Percentiles rank a stretch among this genome's conserved stretches.
These are phyloP conservation scores for Malania oleifera DNA, from an alignment of 164 flowering plant species.

Conservation along the genomic window DNA sequence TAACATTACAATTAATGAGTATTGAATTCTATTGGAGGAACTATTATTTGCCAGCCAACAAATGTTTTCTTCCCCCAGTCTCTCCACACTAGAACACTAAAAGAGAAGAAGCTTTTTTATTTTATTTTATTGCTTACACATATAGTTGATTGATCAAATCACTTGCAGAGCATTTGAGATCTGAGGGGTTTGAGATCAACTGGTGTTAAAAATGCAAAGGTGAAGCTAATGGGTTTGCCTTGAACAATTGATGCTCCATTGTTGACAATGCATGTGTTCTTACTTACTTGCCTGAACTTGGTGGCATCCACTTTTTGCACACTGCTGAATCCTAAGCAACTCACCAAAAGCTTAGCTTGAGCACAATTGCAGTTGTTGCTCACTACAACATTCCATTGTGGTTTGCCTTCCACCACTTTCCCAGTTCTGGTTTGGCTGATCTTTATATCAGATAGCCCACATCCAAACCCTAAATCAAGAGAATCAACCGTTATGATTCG, in stretches of 20 bases:
- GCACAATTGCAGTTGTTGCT: slow-evolving; percentile 19
- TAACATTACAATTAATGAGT: too few species aligned
- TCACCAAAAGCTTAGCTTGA: neutral
- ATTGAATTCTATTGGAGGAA: too few species aligned
- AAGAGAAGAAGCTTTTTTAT: too few species aligned
- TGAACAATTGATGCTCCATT: slow-evolving; percentile 8
- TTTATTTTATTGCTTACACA: too few species aligned
- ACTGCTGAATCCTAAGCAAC: slow-evolving; percentile 16
- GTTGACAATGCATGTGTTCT: slow-evolving; percentile 13
- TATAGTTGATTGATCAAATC: too few species aligned
- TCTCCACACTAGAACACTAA: too few species aligned
- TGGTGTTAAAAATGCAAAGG: slow-evolving; percentile 17
- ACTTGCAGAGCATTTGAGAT: neutral
- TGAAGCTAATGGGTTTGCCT: slow-evolving; percentile 10
- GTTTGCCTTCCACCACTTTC: slow-evolving; percentile 4
- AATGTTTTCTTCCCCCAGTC: too few species aligned
- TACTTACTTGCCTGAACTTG: neutral
- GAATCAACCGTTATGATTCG: too few species aligned
- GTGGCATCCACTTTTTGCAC: slow-evolving; percentile 11
- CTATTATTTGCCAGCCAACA: too few species aligned
- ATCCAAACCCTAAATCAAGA: neutral
- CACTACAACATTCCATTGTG: slow-evolving; percentile 12
- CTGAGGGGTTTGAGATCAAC: neutral
- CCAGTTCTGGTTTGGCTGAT: slow-evolving; percentile 11
- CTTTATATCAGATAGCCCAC: slow-evolving; percentile 1